phyloP scores from a whole-genome alignment of 2,329 filamentous ascomycete genomes.

The Venturia nashicola region DNA sequence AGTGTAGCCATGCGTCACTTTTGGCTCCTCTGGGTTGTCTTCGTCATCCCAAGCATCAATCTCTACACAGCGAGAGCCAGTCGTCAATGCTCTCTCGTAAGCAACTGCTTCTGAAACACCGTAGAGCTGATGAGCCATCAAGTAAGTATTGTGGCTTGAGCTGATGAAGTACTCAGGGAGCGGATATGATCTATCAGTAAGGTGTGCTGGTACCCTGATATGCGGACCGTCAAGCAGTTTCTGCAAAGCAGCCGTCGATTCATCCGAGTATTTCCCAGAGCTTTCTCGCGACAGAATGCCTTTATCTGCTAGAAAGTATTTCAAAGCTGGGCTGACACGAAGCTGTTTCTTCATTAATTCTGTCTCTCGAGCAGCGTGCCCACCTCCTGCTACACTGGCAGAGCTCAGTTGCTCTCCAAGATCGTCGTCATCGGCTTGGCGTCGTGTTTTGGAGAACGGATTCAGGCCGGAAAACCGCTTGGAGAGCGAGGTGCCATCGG shows the following conservation, averaged over 20 bases:
- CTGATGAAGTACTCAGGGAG: slow-evolving; percentile 88
- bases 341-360: slow-evolving; percentile 40
- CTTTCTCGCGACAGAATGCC: slow-evolving; percentile 38
- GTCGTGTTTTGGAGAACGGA: slow-evolving; percentile 1
- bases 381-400: slow-evolving; percentile 44
- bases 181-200: slow-evolving; percentile 51
- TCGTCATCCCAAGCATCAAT: slow-evolving; percentile 89
- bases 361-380: slow-evolving; percentile 38
- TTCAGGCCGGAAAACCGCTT: background rate
- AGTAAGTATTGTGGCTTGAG: slow-evolving; percentile 89
- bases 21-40: slow-evolving; percentile 46
- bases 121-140: slow-evolving; percentile 74
- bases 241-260: slow-evolving; percentile 34
- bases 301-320: slow-evolving; percentile 42
- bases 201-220: slow-evolving; percentile 40
- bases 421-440: slow-evolving; percentile 35
- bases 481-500: background rate
- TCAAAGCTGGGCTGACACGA: slow-evolving; percentile 46
- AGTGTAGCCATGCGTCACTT: slow-evolving; percentile 61
- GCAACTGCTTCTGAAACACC: slow-evolving; percentile 65
- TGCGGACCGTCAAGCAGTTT: slow-evolving; percentile 45
- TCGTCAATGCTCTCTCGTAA: slow-evolving; percentile 52
- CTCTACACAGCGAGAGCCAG: slow-evolving; percentile 61
- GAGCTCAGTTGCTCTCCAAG: slow-evolving; percentile 40
- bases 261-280: slow-evolving; percentile 32